Base-by-base conservation (phyloP, 73 alveolate genomes). In the Paramecium octaurelia region DNA sequence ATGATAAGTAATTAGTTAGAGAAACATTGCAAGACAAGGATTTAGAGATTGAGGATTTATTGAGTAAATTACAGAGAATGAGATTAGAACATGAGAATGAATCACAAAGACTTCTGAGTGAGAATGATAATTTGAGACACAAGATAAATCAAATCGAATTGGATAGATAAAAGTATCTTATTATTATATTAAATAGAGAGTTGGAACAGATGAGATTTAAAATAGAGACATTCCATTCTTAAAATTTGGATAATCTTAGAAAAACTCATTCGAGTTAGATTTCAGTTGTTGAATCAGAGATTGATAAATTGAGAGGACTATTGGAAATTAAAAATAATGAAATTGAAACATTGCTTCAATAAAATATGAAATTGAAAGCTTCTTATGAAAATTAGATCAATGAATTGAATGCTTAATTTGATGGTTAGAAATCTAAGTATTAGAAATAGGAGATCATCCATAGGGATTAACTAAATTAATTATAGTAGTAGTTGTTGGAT, bases 151-250 rank as follows among this genome's bases (percentile, higher is more conserved):
- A 43, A 43, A 43, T 80, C 4, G 91, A 44, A 24, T 48, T 80
- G 50, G 91, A 80, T n/a, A 42, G 48, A 46, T 46, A 80, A 48
- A 80, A 80, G 91, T 73, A 73, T 35, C 21, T 16, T 36, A 34
- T 8, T 35, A 29, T 29, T 36, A 4, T 36, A 54, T 54, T n/a
- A n/a, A 54, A 54, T 73, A 73, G 87, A 70, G 89, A 80, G 21
- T 43, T 80, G 5, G 91, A 80, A 80, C 18, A 80, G 16, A 27
- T 80, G 76, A 80, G 91, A 48, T 80, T 80, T 80, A 80, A 80
- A 31, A 24, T 46, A 24, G 91, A 80, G 29, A 48, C 64, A 43
- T 80, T 31, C 9, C 75, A 80, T 46, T 40, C 91, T 18, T 35
- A 80, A 80, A 80, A 42, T 24, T 18, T 80, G 18, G 91, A 80